phyloP scores from a whole-genome alignment of 2,329 filamentous ascomycete genomes.

The Emmonsiellopsis sp. region DNA sequence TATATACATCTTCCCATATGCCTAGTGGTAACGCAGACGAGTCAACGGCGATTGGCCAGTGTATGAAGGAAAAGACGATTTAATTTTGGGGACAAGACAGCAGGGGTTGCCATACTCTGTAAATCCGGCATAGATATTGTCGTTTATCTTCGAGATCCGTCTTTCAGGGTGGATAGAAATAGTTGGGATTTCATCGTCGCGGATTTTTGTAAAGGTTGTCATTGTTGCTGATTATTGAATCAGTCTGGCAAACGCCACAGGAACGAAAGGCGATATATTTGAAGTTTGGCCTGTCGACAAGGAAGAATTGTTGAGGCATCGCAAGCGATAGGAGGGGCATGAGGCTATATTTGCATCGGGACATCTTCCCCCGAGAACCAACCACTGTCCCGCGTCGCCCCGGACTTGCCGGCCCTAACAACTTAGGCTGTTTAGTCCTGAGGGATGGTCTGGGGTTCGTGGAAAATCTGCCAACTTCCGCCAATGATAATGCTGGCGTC shows the following conservation, averaged over 20 bases:
- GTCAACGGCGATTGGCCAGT: conserved; percentile 11
- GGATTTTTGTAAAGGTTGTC: conserved; percentile 64
- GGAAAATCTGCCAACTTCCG: not conserved
- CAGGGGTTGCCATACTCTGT: conserved; percentile 52
- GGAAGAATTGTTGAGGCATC: no score
- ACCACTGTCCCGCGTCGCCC: no score
- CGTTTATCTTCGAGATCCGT: conserved; percentile 63
- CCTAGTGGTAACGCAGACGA: conserved; percentile 30
- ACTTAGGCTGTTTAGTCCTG: no score
- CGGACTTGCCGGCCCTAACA: no score
- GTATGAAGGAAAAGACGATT: no score
- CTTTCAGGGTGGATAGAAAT: conserved; percentile 58
- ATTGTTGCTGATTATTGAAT: conserved; percentile 33
- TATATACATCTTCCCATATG: conserved; percentile 89
- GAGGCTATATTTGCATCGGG: no score
- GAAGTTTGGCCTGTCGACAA: no score
- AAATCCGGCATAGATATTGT: conserved; percentile 76
- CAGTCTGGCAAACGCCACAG: not conserved
- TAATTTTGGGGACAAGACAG: not conserved
- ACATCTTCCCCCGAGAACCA: no score
- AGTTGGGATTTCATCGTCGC: conserved; percentile 49
- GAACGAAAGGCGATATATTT: no score
- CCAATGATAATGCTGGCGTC: not conserved
- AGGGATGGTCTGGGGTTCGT: no score
- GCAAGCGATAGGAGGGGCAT: no score